Conservation (phyloP, 345 rosid genomes). For the Trapa bicornis region DNA sequence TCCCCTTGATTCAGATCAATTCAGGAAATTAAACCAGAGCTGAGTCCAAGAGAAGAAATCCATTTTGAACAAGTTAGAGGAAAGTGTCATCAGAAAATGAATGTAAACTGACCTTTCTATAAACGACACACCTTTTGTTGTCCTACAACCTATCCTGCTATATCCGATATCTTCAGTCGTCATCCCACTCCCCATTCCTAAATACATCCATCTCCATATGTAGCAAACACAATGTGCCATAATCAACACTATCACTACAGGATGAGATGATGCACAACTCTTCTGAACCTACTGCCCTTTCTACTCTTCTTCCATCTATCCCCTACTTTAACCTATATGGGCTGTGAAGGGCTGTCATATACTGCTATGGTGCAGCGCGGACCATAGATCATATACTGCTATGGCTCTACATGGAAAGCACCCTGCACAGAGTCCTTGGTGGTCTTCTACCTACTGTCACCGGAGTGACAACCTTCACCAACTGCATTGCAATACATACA, state of each 20-base stretch:
- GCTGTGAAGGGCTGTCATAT: too few species aligned
- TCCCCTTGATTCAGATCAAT: too few species aligned
- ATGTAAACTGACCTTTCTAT: background rate
- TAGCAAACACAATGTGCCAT: background rate
- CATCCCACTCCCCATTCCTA: background rate
- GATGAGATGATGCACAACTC: too few species aligned
- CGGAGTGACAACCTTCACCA: background rate
- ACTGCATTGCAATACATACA: background rate
- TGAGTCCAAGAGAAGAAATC: too few species aligned
- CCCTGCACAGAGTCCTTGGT: background rate
- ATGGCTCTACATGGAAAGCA: background rate
- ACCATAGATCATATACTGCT: background rate
- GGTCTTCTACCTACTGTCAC: slow-evolving; percentile 4
- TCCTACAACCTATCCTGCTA: background rate
- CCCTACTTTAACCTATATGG: too few species aligned
- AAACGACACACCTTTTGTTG: background rate
- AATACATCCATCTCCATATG: background rate
- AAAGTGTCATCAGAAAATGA: background rate
- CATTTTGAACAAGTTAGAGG: too few species aligned
- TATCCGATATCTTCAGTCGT: background rate
- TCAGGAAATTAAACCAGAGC: too few species aligned
- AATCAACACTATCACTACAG: too few species aligned
- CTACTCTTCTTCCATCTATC: too few species aligned
- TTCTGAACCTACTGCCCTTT: too few species aligned
- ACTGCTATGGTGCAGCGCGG: too few species aligned